Evolutionary conservation across 805 yeast species (phyloP).

Genomic region (Yamadazyma laniorum): DNA sequence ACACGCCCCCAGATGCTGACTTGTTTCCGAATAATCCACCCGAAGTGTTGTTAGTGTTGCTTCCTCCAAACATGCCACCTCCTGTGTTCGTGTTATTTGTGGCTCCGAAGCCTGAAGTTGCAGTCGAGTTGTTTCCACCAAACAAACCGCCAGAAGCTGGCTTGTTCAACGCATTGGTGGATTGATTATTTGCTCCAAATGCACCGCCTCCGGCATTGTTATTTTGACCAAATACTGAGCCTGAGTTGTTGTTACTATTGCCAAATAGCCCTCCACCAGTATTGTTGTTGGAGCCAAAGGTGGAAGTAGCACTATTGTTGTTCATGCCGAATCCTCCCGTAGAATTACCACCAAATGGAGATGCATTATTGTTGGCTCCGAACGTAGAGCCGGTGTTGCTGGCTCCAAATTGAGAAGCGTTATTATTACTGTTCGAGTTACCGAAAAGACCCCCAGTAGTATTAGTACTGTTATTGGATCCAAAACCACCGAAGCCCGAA

Average conservation of each 20-base stretch:
- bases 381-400: conserved; percentile 26
- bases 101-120: conserved; percentile 23
- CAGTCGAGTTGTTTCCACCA: conserved; percentile 20
- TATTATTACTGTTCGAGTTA: conserved; percentile 21
- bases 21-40: conserved; percentile 25
- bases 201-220: conserved; percentile 23
- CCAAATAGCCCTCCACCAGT: conserved; percentile 28
- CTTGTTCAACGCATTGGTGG: conserved; percentile 23
- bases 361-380: conserved; percentile 31
- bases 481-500: conserved; percentile 18
- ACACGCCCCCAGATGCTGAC: conserved; percentile 20
- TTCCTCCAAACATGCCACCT: conserved; percentile 45
- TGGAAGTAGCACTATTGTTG: conserved; percentile 15
- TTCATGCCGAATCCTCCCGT: conserved; percentile 20
- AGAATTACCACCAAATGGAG: conserved; percentile 14
- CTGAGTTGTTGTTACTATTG: conserved; percentile 20
- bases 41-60: conserved; percentile 17
- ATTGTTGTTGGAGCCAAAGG: conserved; percentile 19
- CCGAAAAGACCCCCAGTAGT: conserved; percentile 24
- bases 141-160: conserved; percentile 27
- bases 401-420: conserved; percentile 24
- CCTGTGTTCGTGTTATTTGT: conserved; percentile 22
- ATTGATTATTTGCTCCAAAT: conserved; percentile 11
- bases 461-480: conserved; percentile 18
- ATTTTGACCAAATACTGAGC: conserved; percentile 28